These are phyloP conservation scores for Blepharisma undulans DNA, from an alignment of 169 alveolate genomes.

Conservation along the genomic window DNA sequence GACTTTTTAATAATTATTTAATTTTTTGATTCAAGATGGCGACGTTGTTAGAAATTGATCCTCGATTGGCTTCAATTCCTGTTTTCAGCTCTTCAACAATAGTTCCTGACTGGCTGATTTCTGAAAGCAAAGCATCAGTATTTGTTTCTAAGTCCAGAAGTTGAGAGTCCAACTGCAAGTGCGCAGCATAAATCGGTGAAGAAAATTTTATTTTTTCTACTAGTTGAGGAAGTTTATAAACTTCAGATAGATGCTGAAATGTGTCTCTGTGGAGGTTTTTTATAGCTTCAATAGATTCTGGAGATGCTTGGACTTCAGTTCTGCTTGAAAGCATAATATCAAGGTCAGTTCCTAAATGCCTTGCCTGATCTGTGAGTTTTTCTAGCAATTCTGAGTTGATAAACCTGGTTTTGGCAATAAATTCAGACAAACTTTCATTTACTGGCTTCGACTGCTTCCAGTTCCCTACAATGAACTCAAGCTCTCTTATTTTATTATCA, in stretches of 20 bases:
- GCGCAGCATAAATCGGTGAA: neutral
- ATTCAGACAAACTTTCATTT: neutral
- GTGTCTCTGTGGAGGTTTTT: neutral
- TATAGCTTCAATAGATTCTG: neutral
- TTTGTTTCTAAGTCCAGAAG: slow-evolving; percentile 6
- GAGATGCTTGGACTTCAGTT: neutral
- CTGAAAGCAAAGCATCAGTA: neutral
- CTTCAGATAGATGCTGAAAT: neutral
- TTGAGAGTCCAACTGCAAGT: neutral
- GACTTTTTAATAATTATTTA: neutral
- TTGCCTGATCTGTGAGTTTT: neutral
- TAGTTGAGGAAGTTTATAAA: neutral
- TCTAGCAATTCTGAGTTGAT: neutral
- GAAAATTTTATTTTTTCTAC: neutral
- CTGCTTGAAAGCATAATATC: neutral
- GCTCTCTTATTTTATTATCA: slow-evolving; percentile 12
- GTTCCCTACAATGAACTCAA: slow-evolving; percentile 7
- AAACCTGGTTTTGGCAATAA: slow-evolving; percentile 8
- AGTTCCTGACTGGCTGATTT: neutral
- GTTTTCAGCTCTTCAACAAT: neutral
- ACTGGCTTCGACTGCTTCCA: slow-evolving; percentile 33
- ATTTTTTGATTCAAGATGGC: neutral
- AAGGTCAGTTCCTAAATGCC: slow-evolving; percentile 32
- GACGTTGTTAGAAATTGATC: neutral
- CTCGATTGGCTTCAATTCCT: slow-evolving; percentile 14